Conservation (phyloP, 805 yeast species). For the Candida germanica region DNA sequence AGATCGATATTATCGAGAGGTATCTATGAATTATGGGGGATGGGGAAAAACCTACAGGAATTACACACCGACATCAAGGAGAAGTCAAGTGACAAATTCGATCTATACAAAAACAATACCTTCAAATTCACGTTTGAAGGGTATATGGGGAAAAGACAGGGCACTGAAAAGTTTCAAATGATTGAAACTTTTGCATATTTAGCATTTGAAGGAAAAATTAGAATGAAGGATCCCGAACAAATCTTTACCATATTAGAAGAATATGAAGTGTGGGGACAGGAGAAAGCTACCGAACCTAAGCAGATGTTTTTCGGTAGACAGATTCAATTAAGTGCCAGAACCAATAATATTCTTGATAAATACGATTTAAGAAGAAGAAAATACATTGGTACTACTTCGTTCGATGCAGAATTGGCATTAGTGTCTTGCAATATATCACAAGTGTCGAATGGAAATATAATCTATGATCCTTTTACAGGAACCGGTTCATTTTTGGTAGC, state of each 20-base stretch:
- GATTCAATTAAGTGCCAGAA: conserved; percentile 60
- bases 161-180: conserved; percentile 49
- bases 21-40: conserved; percentile 84
- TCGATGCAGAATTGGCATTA: conserved; percentile 88
- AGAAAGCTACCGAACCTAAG: conserved; percentile 48
- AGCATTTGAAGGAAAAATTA: conserved; percentile 72
- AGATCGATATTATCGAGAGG: conserved; percentile 72
- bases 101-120: conserved; percentile 40
- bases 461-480: conserved; percentile 95
- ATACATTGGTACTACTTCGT: conserved; percentile 93
- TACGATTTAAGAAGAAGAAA: conserved; percentile 80
- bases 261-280: conserved; percentile 50
- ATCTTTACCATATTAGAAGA: conserved; percentile 73
- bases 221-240: conserved; percentile 73
- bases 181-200: conserved; percentile 73
- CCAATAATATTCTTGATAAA: conserved; percentile 62
- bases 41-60: conserved; percentile 52
- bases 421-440: conserved; percentile 87
- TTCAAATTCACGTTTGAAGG: conserved; percentile 85
- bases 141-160: conserved; percentile 63
- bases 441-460: conserved; percentile 57
- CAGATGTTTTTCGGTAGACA: conserved; percentile 74
- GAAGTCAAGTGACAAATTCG: conserved; percentile 31
- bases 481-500: conserved; percentile 93
- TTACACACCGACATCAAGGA: conserved; percentile 52